phyloP scores from a whole-genome alignment of 2,329 filamentous ascomycete species.

The Penicillium sp. region DNA sequence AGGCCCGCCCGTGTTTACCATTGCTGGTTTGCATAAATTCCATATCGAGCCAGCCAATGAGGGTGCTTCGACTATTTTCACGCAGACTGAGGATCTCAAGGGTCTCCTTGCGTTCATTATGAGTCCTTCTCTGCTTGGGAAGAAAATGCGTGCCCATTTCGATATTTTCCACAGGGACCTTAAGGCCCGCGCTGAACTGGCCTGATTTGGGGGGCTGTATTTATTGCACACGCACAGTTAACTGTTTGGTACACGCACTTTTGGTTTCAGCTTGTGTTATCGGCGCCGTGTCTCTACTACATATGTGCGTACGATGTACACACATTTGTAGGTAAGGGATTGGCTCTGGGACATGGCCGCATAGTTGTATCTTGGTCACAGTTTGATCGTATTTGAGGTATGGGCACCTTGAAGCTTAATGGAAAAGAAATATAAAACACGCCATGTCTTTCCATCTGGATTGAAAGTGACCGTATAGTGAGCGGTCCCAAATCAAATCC shows the following conservation, averaged over 20 bases:
- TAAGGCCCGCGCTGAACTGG: slow-evolving; percentile 21
- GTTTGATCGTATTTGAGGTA: neutral
- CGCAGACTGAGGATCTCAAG: slow-evolving; percentile 22
- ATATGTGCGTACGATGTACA: neutral
- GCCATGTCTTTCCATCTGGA: neutral
- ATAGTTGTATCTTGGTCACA: neutral
- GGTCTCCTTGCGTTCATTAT: slow-evolving; percentile 24
- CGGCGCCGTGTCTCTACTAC: neutral
- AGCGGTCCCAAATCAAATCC: neutral
- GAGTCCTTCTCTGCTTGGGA: slow-evolving; percentile 23
- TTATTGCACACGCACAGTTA: neutral
- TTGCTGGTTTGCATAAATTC: slow-evolving; percentile 27
- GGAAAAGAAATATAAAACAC: neutral
- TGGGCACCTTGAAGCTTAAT: neutral
- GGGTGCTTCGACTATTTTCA: slow-evolving; percentile 26
- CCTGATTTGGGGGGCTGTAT: slow-evolving; percentile 2
- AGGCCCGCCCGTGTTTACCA: slow-evolving; percentile 27
- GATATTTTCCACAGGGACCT: slow-evolving; percentile 23
- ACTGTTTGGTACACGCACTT: neutral
- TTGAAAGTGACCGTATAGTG: neutral
- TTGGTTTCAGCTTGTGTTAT: neutral
- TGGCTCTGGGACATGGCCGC: neutral
- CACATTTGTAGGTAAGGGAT: neutral
- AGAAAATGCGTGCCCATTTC: slow-evolving; percentile 21
- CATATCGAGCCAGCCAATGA: slow-evolving; percentile 22